A percentile compares a stretch with the other conserved stretches of the same genome.
Conservation (phyloP, 495 filamentous ascomycete species). For the Neurospora hispaniola region DNA sequence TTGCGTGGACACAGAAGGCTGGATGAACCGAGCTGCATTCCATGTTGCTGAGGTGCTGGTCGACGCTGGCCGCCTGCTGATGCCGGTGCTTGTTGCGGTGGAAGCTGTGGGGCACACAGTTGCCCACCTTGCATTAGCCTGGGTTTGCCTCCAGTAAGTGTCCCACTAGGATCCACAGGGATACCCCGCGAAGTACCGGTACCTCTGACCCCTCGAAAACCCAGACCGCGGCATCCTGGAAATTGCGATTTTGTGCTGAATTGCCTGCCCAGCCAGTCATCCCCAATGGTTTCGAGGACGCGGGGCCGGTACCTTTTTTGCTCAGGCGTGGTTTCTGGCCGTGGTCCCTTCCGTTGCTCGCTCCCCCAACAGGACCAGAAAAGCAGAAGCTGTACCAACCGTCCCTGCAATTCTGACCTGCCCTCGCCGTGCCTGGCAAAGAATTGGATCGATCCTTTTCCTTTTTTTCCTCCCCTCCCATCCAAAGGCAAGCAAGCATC, state of each 20-base stretch:
- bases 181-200: conserved; percentile 18
- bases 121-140: conserved; percentile 2
- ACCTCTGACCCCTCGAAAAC: conserved; percentile 13
- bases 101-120: not conserved
- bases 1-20: not conserved
- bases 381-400: not conserved
- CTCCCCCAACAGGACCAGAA: conserved; percentile 11
- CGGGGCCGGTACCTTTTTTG: conserved; percentile 19
- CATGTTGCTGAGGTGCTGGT: no score
- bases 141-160: not conserved
- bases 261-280: conserved; percentile 5
- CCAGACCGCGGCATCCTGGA: conserved; percentile 17
- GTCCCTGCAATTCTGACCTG: not conserved
- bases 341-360: not conserved
- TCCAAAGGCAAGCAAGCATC: conserved; percentile 7
- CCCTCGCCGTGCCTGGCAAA: not conserved
- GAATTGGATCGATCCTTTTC: not conserved
- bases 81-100: no score
- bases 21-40: not conserved
- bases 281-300: conserved; percentile 24
- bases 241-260: not conserved
- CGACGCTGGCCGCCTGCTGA: no score
- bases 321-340: conserved; percentile 2
- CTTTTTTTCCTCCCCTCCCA: conserved; percentile 5
- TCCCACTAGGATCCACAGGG: conserved; percentile 4